These are phyloP conservation scores for Stachybotrys chartarum DNA, from an alignment of 2,329 filamentous ascomycete genomes.

Conservation along the genomic window DNA sequence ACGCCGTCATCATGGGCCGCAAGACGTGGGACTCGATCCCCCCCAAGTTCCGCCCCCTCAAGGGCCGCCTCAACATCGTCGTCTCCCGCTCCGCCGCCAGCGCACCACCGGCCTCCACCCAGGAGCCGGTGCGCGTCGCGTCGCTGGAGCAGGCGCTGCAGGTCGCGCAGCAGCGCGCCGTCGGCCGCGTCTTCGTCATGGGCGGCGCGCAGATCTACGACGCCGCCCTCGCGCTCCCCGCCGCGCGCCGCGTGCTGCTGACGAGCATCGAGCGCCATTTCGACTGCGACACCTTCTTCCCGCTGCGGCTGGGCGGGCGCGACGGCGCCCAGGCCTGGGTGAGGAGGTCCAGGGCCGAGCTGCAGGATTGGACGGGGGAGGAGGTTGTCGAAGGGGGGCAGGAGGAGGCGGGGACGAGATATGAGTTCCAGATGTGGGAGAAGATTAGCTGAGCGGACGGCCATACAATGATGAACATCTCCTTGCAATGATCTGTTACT, in stretches of 20 bases:
- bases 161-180: conserved; percentile 31
- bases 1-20: conserved; percentile 92
- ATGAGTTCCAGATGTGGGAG: conserved; percentile 43
- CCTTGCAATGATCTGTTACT: too few species aligned
- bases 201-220: conserved; percentile 83
- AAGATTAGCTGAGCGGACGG: background rate
- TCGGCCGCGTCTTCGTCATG: conserved; percentile 72
- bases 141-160: conserved; percentile 53
- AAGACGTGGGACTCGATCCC: conserved; percentile 96
- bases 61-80: conserved; percentile 74
- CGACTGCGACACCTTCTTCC: conserved; percentile 71
- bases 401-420: conserved; percentile 57
- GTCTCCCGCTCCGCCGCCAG: conserved; percentile 50
- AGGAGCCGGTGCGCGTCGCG: conserved; percentile 47
- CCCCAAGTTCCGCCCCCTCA: conserved; percentile 67
- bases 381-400: conserved; percentile 46
- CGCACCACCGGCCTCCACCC: conserved; percentile 7
- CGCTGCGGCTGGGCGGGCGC: conserved; percentile 43
- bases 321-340: conserved; percentile 42
- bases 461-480: too few species aligned
- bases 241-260: conserved; percentile 58
- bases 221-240: conserved; percentile 53
- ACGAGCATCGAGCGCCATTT: conserved; percentile 64
- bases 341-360: conserved; percentile 39
- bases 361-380: conserved; percentile 62